phyloP scores from a whole-genome alignment of 192 early-diverging fungal genomes.

The Geranomyces michiganensis region DNA sequence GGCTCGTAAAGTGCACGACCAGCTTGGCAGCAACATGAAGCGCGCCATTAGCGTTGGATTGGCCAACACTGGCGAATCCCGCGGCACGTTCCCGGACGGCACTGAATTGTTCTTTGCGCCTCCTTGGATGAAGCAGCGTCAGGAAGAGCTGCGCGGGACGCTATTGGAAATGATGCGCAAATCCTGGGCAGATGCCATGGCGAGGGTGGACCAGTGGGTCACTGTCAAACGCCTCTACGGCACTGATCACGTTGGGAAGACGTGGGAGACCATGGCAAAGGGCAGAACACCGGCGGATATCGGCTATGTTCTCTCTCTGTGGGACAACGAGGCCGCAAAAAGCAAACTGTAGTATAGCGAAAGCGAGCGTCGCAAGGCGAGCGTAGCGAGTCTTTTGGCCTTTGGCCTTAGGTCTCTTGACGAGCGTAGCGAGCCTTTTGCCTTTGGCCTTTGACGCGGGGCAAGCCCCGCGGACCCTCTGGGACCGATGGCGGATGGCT shows the following conservation, averaged over 20 bases:
- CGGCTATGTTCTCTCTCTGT: constrained; percentile 26
- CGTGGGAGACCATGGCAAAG: constrained; percentile 18
- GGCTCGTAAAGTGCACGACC: constrained; percentile 1
- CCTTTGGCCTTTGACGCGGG: no score
- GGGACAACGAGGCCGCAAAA: background rate
- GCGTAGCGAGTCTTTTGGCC: no score
- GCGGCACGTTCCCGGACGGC: constrained; percentile 13
- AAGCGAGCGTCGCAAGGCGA: no score
- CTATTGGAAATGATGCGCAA: background rate
- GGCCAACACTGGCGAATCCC: constrained; percentile 20
- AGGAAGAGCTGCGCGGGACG: constrained; percentile 12
- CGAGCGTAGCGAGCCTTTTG: no score
- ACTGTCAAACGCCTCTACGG: constrained; percentile 4
- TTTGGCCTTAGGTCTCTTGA: no score
- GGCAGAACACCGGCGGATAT: constrained; percentile 28
- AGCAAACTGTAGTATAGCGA: background rate
- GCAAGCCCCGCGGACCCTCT: no score
- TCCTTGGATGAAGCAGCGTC: constrained; percentile 36
- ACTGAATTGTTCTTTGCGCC: constrained; percentile 44
- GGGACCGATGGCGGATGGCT: no score
- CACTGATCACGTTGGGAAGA: constrained; percentile 12
- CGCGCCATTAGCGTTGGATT: constrained; percentile 39
- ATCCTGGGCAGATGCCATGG: constrained; percentile 33
- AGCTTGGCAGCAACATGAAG: constrained; percentile 10
- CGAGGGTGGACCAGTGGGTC: constrained; percentile 26